These are phyloP conservation scores for Flueggea neowawraea DNA, from an alignment of 441 rosid species.

Conservation along the genomic window DNA sequence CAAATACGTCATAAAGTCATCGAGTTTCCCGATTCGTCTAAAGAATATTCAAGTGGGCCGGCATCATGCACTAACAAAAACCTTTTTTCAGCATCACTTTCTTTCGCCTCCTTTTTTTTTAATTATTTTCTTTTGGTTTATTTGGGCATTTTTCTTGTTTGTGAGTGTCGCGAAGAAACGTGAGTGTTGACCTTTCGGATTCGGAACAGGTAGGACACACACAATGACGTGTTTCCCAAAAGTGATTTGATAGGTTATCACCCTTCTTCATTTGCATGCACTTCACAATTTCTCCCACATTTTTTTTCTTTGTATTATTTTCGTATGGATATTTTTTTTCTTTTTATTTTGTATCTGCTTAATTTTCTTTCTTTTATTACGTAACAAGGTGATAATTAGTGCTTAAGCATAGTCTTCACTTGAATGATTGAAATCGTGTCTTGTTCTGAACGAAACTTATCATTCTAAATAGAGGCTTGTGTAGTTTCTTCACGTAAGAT, in stretches of 20 bases:
- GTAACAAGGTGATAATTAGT: no score
- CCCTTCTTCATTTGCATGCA: background rate
- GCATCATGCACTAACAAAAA: background rate
- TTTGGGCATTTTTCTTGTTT: background rate
- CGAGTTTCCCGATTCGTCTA: background rate
- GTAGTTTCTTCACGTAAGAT: no score
- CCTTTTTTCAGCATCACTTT: background rate
- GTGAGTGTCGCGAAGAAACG: background rate
- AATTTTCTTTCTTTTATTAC: no score
- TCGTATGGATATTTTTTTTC: no score
- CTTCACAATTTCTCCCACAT: no score
- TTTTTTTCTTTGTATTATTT: no score
- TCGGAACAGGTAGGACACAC: slow-evolving; percentile 32
- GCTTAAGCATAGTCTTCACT: no score
- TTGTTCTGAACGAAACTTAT: no score
- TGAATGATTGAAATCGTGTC: no score
- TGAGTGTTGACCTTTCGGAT: slow-evolving; percentile 36
- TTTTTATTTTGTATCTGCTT: no score
- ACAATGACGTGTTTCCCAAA: slow-evolving; percentile 14
- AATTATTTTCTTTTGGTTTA: background rate
- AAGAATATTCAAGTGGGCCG: background rate
- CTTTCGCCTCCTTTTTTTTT: no score
- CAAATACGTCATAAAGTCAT: background rate
- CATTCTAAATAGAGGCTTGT: no score
- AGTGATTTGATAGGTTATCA: slow-evolving; percentile 3